phyloP scores from a whole-genome alignment of 2,329 filamentous ascomycete species.

The Proliferodiscus dingleyae region DNA sequence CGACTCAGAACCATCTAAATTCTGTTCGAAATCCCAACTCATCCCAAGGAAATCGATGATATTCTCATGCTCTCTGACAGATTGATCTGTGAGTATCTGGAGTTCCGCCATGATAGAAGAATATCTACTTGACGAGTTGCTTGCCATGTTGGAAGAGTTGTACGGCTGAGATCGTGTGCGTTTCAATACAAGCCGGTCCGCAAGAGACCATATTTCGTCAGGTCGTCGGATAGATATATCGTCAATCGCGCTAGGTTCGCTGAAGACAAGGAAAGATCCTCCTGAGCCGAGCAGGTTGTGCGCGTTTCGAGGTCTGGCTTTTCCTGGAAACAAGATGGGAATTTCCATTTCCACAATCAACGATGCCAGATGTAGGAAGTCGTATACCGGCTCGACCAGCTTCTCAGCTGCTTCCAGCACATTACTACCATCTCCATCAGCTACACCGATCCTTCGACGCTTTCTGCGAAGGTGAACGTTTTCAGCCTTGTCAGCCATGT shows the following conservation, averaged over 20 bases:
- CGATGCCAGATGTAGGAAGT: not conserved
- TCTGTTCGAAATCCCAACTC: conserved; percentile 1
- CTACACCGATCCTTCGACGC: not conserved
- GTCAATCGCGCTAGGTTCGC: not conserved
- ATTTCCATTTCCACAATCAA: not conserved
- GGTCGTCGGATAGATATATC: not conserved
- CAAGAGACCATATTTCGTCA: not conserved
- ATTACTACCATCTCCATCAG: not conserved
- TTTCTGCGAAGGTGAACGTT: not conserved
- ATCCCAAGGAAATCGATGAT: conserved; percentile 1
- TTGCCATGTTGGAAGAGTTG: not conserved
- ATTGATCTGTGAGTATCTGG: not conserved
- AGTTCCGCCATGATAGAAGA: not conserved
- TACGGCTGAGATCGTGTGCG: not conserved
- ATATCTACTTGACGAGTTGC: not conserved
- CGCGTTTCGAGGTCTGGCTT: not conserved
- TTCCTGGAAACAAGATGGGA: not conserved
- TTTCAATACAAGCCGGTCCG: not conserved
- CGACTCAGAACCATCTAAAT: not conserved
- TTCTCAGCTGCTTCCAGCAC: not conserved
- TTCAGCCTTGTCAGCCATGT: too few relatives aligned
- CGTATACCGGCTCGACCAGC: not conserved
- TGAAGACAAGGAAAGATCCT: not conserved
- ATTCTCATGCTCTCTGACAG: not conserved
- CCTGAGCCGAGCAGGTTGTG: not conserved